Base-by-base conservation (phyloP, 495 filamentous ascomycete genomes). In the Tetracladium setigerum region DNA sequence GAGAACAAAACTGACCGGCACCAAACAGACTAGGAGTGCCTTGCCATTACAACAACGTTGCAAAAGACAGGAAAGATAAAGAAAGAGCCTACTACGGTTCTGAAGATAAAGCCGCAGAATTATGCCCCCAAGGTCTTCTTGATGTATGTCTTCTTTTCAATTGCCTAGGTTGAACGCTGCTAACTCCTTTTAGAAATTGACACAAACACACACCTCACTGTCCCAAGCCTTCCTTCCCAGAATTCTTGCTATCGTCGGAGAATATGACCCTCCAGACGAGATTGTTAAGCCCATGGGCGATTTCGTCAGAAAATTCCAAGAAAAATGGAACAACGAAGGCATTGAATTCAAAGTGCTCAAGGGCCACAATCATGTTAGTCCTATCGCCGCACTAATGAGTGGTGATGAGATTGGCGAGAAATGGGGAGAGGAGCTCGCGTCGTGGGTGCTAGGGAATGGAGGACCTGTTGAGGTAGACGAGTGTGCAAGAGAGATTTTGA, bases 361-460 rank as follows among this genome's bases (percentile, higher is more conserved):
- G 14, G 67, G 67, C 0, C 67, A 72, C 47, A 72, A 72, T 46
- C 68, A 71, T 49, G 65, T 71, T 15, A 68, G 63, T 46, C 68
- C 68, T 5, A 15, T 13, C 19, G 38, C 38, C 13, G 55, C 51
- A 2, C 42, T 71, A 2, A 46, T 61, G 33, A 68, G 62, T 19
- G 65, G 67, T 0, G 62, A 67, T 41, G 61, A 57, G 50, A 53
- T 54, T 18, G 68, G 65, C 18, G 68, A 71, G 53, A 58, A 59
- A 30, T 71, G 66, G 66, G 68, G 62, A 10, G 59, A 60, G 41
- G 54, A 62, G 32, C 54, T 68, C 9, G 64, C 55, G 5, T 53
- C 64, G 43, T 67, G 55, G 55, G 52, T 58, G 33, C 33, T 27
- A n/a, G 39, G 38, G 14, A 37, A 43, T 18, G 16, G 31, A 16